Base-by-base conservation (phyloP, 2,329 filamentous ascomycete genomes). In the Thielaviopsis ethacetica region DNA sequence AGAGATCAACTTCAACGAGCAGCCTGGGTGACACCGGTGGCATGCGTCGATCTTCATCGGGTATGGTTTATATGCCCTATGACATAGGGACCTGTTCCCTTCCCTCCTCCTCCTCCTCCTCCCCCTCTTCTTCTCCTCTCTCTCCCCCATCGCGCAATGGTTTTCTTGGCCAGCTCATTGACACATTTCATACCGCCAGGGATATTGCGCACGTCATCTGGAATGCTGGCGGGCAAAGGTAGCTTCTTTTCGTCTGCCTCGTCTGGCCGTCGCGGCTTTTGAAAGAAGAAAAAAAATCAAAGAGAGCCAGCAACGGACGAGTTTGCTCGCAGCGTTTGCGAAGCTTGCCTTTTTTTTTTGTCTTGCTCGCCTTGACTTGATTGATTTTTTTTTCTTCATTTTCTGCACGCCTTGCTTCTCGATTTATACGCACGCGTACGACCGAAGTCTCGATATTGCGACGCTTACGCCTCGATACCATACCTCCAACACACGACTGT, bases 31-130 rank as follows among this genome's bases (percentile, higher is more conserved):
- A 80, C 61, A 73, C 76, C 51, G 73, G 71, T 19, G 83, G 84
- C 57, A 84, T 94, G 75, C 82, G 85, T 62, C 79, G 90, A 64
- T 94, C 88, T 21, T 76, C 83, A 56, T 93, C 88, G 47, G 90
- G 89, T 64, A 94, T 95, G 88, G 86, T 95, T 66, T 53, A 56
- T 56, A 91, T 94, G 86, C 88, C 89, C 7, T 86, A 84, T 65
- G 86, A 90, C 65, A 85, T 90, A 65, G 82, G 82, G 62, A 86
- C 89, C 63, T 74, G 70, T 68, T 76, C 70, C 53, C 58, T 52
- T 51, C 41, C 53, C 26, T 54, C 58, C 5, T 22, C 27, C 52
- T 50, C 13, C 24, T 54, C 52, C 41, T 54, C 51, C 19, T 59
- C 17, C 9, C 15, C 58, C 41, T 41, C 58, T 52, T 53, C 44